Evolutionary conservation across 305 asterid genomes (phyloP).

Genomic region (Fraxinus platypoda): DNA sequence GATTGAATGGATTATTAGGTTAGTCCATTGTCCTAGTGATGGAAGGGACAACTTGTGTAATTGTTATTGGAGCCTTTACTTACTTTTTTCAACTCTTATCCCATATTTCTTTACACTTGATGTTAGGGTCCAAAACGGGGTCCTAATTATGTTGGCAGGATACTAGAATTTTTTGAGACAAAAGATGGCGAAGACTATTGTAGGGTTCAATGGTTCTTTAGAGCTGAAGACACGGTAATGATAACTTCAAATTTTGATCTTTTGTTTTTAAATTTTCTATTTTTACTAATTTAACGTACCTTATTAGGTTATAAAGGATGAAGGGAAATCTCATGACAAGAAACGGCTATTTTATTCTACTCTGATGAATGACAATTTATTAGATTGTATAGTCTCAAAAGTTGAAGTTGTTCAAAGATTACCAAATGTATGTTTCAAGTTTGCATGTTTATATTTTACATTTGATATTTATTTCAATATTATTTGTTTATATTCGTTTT

Average conservation of each 20-base stretch:
- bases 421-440: slow-evolving; percentile 37
- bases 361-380: slow-evolving; percentile 49
- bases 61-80: slow-evolving; percentile 8
- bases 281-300: slow-evolving; percentile 15
- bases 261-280: slow-evolving; percentile 9
- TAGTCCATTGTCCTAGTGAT: background rate
- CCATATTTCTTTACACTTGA: slow-evolving; percentile 20
- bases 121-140: slow-evolving; percentile 53
- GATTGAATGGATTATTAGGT: slow-evolving; percentile 10
- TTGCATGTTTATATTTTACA: slow-evolving; percentile 7
- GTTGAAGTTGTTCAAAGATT: slow-evolving; percentile 45
- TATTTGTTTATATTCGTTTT: slow-evolving; percentile 3
- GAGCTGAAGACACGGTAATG: slow-evolving; percentile 76
- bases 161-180: slow-evolving; percentile 72
- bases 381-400: slow-evolving; percentile 52
- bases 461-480: slow-evolving; percentile 11
- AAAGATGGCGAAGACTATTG: slow-evolving; percentile 64
- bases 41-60: slow-evolving; percentile 2
- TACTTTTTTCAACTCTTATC: slow-evolving; percentile 18
- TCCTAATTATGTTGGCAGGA: slow-evolving; percentile 66
- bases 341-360: slow-evolving; percentile 50
- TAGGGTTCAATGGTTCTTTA: slow-evolving; percentile 82
- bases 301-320: slow-evolving; percentile 45
- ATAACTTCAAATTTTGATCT: slow-evolving; percentile 6
- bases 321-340: slow-evolving; percentile 46